These are phyloP conservation scores for Populus hybrid DNA, from an alignment of 441 rosid species.

Conservation along the genomic window DNA sequence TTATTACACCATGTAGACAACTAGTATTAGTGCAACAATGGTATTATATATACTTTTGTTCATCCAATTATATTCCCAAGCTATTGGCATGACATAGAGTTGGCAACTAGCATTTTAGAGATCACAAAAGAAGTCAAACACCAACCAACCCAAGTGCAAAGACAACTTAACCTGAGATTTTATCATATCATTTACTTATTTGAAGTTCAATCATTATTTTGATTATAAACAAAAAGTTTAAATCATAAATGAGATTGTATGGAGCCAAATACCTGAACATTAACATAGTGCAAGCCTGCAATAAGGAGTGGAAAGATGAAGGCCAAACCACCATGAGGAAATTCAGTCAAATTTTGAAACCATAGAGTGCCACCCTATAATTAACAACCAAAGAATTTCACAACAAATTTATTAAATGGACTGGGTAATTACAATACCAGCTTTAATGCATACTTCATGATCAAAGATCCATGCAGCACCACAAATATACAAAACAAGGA, in stretches of 20 bases:
- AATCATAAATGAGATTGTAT: not conserved
- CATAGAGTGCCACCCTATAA: constrained; percentile 92
- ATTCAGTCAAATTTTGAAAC: constrained; percentile 83
- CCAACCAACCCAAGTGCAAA: no score
- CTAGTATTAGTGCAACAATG: no score
- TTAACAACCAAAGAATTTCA: constrained; percentile 20
- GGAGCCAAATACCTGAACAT: constrained; percentile 59
- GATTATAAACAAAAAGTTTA: not conserved
- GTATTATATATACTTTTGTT: no score
- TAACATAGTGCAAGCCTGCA: constrained; percentile 69
- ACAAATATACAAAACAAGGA: not conserved
- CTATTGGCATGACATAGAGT: no score
- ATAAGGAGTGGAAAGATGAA: constrained; percentile 68
- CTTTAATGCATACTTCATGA: not conserved
- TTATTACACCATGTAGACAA: no score
- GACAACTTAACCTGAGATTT: no score
- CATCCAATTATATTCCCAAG: no score
- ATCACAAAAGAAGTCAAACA: no score
- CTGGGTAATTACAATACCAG: not conserved
- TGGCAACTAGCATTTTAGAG: no score
- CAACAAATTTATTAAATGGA: not conserved
- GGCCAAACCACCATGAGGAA: constrained; percentile 57
- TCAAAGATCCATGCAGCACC: not conserved
- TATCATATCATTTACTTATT: not conserved
- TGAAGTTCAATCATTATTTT: not conserved